These are phyloP conservation scores for Oryza australiensis DNA, from an alignment of 176 grass and related monocot species.

Conservation along the genomic window DNA sequence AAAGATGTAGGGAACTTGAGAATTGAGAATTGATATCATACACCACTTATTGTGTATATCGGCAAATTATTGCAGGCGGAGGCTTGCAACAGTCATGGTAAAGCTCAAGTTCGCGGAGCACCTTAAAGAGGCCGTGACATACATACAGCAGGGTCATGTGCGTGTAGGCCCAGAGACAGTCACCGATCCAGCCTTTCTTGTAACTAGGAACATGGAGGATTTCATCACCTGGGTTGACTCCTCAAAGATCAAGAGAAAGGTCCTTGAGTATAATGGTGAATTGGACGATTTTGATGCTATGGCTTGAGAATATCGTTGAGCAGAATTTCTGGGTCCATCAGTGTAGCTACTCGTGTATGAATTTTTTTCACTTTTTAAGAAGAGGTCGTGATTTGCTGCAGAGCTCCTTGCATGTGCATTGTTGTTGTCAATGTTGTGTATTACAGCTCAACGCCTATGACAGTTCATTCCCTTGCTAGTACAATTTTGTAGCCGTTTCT, in stretches of 20 bases:
- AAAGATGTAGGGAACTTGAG: background rate
- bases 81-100: conserved; percentile 75
- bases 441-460: background rate
- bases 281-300: conserved; percentile 78
- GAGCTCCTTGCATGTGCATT: conserved; percentile 6
- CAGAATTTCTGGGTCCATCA: background rate
- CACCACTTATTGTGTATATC: background rate
- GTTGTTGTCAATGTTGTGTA: background rate
- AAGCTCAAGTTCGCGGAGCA: conserved; percentile 90
- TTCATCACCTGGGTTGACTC: conserved; percentile 93
- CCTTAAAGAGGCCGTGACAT: conserved; percentile 82
- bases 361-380: background rate
- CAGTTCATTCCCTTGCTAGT: background rate
- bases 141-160: conserved; percentile 83
- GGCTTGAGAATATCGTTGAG: conserved; percentile 29
- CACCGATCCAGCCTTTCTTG: conserved; percentile 79
- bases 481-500: background rate
- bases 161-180: conserved; percentile 75
- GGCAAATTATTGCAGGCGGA: conserved; percentile 46
- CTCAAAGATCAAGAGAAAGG: conserved; percentile 77
- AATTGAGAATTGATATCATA: no score
- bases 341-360: background rate
- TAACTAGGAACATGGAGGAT: conserved; percentile 96
- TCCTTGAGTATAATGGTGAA: conserved; percentile 63
- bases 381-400: background rate